phyloP scores from a whole-genome alignment of 208 protist species.

The Wallacemonas sp. region DNA sequence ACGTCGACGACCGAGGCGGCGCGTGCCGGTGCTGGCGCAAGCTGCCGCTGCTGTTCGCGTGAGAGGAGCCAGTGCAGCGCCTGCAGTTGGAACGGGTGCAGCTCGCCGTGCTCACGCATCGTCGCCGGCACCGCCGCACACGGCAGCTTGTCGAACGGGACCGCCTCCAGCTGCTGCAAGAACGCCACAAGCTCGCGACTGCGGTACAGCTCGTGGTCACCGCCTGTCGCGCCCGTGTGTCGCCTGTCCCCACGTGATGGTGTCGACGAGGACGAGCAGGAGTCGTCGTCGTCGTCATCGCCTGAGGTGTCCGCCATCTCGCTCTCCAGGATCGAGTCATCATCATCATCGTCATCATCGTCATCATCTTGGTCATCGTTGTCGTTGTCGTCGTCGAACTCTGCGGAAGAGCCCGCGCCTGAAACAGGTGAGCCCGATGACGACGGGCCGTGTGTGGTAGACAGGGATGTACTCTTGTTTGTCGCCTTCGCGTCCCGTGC shows the following conservation, averaged over 20 bases:
- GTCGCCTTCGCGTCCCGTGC: background rate
- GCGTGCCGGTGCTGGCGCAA: background rate
- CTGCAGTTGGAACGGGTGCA: slow-evolving; percentile 65
- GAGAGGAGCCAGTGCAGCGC: slow-evolving; percentile 62
- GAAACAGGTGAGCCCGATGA: background rate
- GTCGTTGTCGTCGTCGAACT: slow-evolving; percentile 15
- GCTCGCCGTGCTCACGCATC: slow-evolving; percentile 36
- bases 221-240: too few species aligned
- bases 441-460: background rate
- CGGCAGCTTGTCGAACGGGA: slow-evolving; percentile 46
- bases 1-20: background rate
- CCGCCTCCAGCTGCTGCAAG: slow-evolving; percentile 44
- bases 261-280: too few species aligned
- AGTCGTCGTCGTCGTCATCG: slow-evolving; percentile 9
- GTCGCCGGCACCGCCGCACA: slow-evolving; percentile 37
- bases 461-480: background rate
- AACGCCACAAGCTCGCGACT: slow-evolving; percentile 50
- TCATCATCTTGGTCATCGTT: slow-evolving; percentile 25
- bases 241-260: too few species aligned
- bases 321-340: slow-evolving; percentile 11
- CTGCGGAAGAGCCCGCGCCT: background rate
- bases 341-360: slow-evolving; percentile 15
- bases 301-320: background rate
- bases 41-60: slow-evolving; percentile 25
- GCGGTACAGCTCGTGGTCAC: background rate